Evolutionary conservation across 192 early-diverging fungal species (phyloP), one percentile per base, ranked within the genome.

Genomic region (Dissophora ornata): DNA sequence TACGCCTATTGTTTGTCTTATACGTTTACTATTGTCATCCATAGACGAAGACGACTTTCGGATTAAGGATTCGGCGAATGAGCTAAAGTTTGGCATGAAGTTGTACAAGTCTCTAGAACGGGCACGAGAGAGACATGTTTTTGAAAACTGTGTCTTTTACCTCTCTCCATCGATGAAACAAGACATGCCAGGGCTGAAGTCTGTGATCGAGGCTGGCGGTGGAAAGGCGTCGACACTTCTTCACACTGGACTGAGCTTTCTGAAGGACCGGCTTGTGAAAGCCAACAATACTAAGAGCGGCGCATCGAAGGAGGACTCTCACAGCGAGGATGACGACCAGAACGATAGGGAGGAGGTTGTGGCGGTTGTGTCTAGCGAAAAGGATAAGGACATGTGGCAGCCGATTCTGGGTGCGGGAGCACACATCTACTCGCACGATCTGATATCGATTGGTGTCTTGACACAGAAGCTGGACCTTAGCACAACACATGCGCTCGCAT

Each of bases 341-440:
- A 40, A 40, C 0, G 55, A 49, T n/a, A 56, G 60, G 21, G 51
- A 69, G 4, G 53, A 62, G 32, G 41, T 60, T 11, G 38, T 77
- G n/a, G 59, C 51, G 1, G 64, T 77, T 33, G 63, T 77, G 5
- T 67, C 73, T 0, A 61, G 58, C 38, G 64, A 77, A 15, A 58
- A 67, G 25, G 73, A 77, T n/a, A 28, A 16, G 26, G 73, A 77
- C 10, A 67, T 77, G 73, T 77, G 73, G 73, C 29, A 56, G 11
- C 51, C 57, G 9, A 66, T 77, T 22, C 32, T 67, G 15, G 64
- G 62, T 18, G 53, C 58, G 13, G 58, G 51, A 0, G 63, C 58
- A 0, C 57, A 50, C 12, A 46, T 77, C 1, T 77, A 77, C 40
- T 77, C 73, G 4, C 64, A 62, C 25, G 73, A 77, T 38, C 13